Base-by-base conservation (phyloP, 352 stramenopile species). In the Pythium phragmitis region DNA sequence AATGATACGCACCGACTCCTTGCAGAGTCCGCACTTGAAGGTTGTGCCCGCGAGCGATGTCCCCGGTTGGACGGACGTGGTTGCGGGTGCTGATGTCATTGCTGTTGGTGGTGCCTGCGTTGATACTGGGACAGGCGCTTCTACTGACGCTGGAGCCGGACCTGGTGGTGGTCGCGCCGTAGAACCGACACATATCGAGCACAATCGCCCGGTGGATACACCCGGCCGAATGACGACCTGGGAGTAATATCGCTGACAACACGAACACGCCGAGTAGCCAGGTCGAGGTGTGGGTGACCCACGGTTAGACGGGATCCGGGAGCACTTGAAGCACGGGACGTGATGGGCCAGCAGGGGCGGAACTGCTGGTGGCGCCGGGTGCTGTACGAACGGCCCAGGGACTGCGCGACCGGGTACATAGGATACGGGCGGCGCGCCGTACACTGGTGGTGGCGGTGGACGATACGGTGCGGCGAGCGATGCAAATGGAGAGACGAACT, bases 401-500 rank as follows among this genome's bases (percentile, higher is more conserved):
- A 50, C 16, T 42, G 45, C 4, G 28, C 46, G 57, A 19, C 47
- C 17, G 21, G 57, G 57, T 9, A 64, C 57, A 37, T 64, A 64
- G 3, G 57, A 57, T 4, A 23, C 17, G 16, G 57, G 46, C 17
- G 57, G 57, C 4, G 57, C 57, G 17, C 57, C 57, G 9, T 46
- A n/a, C 6, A 64, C 46, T 23, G 57, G 57, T 7, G 46, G 17
- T 21, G 57, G 46, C 3, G 56, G 56, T 14, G 43, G 42, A 1
- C 23, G 56, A 45, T 62, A 62, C 28, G 26, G 16, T 3, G 56
- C 26, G 0, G 46, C 36, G 8, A 65, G 58, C 36, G 48, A 50
- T 8, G 58, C 55, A 45, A 65, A 65, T 2, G 58, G 58, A 8
- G 58, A 65, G 19, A 52, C 8, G 30, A 65, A 65, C 2, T 48